Percentiles rank a stretch among this genome's conserved stretches.
Conservation (phyloP, 2,329 filamentous ascomycete species). For the Pseudocercospora fijiensis region DNA sequence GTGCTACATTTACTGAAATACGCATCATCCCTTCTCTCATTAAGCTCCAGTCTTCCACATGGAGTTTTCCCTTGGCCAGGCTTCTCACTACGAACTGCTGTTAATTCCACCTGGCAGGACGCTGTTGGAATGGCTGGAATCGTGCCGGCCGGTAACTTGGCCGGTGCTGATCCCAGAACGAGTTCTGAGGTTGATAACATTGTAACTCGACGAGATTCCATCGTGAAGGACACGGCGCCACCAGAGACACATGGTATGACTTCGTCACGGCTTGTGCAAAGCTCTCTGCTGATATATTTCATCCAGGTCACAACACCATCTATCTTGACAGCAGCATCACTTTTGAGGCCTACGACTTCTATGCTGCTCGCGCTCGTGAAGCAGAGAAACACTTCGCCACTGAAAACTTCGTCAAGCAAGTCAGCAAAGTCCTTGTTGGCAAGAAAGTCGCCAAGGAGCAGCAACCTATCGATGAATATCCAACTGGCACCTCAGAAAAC, state of each 20-base stretch:
- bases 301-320: constrained; percentile 15
- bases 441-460: constrained; percentile 9
- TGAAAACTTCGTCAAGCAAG: constrained; percentile 9
- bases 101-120: not conserved
- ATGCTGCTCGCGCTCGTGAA: constrained; percentile 20
- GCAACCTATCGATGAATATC: not conserved
- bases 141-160: not conserved
- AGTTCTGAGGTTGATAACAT: not conserved
- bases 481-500: constrained; percentile 11
- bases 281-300: not conserved
- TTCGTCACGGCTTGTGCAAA: not conserved
- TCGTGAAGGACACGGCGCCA: not conserved
- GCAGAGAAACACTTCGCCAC: constrained; percentile 16
- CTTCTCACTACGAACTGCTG: not conserved
- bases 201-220: not conserved
- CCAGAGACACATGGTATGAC: not conserved
- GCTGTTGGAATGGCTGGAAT: not conserved
- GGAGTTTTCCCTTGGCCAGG: not conserved
- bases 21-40: not conserved
- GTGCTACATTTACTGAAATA: not conserved
- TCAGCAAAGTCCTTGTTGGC: constrained; percentile 5
- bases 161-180: not conserved
- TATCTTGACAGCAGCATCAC: constrained; percentile 19
- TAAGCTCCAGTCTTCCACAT: not conserved
- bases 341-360: constrained; percentile 22